Evolutionary conservation across 2,329 filamentous ascomycete species (phyloP), one percentile per base, ranked within the genome.

Genomic region (Mariannaea elegans): DNA sequence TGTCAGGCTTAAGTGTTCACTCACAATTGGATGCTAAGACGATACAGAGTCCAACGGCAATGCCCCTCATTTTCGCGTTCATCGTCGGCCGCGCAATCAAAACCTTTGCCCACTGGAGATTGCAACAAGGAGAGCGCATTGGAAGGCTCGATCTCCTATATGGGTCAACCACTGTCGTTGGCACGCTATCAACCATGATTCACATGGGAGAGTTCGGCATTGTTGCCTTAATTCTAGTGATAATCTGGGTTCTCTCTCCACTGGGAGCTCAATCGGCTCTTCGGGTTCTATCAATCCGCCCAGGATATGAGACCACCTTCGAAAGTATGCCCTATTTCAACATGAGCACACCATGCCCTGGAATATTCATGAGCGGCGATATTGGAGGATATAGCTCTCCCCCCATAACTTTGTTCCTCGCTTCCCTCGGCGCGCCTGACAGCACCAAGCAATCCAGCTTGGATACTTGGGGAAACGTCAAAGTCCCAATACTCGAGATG

Each of bases 71-170:
- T 3, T 59, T 59, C 31, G 56, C 56, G 18, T 59, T 54, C 29
- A 32, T 59, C 7, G 49, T 59, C 8, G 56, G 56, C 10, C 56
- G 56, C 12, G 36, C 44, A 3, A 54, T 59, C 23, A 59, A 24
- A 31, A 59, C 56, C 0, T 9, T 54, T 13, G 56, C 49, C 16
- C 56, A 59, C 32, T 59, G 56, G 56, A 54, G 38, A 39, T 19
- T 59, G n/a, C 56, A 59, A 19, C 56, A 59, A 9, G 56, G 56
- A 44, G 56, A 59, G 16, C 56, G 56, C 31, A 36, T 59, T 18
- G 56, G 42, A 12, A 38, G 14, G 3, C 44, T 59, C 3, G 49
- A 59, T 21, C 49, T 59, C 5, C 19, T 59, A 5, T 59, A 49
- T 23, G 56, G 56, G 3, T 59, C 56, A 6, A 59, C 49, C 13